Conservation (phyloP, 495 filamentous ascomycete species). For the Hypoxylon trugodes region DNA sequence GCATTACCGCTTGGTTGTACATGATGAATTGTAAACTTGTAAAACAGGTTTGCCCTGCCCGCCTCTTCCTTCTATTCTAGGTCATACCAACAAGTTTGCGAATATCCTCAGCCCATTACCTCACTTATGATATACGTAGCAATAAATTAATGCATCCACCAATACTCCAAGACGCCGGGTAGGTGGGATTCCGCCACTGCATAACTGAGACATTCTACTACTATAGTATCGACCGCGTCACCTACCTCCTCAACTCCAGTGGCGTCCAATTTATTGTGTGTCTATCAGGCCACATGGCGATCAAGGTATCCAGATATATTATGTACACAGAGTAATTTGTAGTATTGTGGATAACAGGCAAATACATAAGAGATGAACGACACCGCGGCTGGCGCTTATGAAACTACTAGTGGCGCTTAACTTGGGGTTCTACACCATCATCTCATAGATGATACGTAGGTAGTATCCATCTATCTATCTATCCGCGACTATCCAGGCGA, state of each 20-base stretch:
- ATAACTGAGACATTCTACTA: conserved; percentile 3
- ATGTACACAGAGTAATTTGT: conserved; percentile 2
- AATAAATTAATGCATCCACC: not conserved
- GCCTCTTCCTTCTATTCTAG: not conserved
- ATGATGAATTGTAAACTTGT: too few species aligned
- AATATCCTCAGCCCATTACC: not conserved
- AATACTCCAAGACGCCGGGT: not conserved
- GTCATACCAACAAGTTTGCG: not conserved
- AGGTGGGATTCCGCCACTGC: not conserved
- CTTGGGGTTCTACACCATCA: conserved; percentile 3
- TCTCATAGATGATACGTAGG: not conserved
- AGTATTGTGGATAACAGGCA: too few species aligned
- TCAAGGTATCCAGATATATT: conserved; percentile 19
- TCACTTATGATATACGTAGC: not conserved
- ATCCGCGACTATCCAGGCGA: conserved; percentile 16
- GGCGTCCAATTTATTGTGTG: too few species aligned
- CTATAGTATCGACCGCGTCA: too few species aligned
- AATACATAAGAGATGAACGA: conserved; percentile 9
- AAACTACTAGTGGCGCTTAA: conserved; percentile 8
- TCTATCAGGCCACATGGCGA: conserved; percentile 38
- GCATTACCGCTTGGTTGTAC: not conserved
- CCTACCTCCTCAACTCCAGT: too few species aligned
- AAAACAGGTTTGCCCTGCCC: too few species aligned
- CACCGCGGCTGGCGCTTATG: conserved; percentile 18
- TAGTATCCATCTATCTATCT: not conserved